Evolutionary conservation across 306 rosid genomes (phyloP).

Genomic region (Macrotyloma uniflorum): DNA sequence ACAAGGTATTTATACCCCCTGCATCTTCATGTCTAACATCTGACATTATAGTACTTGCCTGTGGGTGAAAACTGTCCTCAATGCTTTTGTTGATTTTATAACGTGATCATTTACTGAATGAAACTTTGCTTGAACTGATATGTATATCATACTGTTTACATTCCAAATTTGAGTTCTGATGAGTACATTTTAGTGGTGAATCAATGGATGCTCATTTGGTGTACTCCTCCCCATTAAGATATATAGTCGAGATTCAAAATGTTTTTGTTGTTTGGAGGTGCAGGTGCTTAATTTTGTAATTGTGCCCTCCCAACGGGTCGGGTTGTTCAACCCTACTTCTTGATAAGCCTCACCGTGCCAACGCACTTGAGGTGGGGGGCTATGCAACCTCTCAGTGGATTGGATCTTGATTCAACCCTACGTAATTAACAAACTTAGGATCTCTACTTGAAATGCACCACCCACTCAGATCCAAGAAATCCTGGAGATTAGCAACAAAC

Average conservation of each 20-base stretch:
- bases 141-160: neutral
- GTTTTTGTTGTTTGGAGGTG: neutral
- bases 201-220: neutral
- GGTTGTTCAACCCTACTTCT: no score
- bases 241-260: constrained; percentile 3
- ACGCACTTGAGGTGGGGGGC: no score
- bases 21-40: neutral
- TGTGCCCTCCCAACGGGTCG: no score
- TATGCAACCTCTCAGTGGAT: no score
- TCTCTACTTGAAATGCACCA: no score
- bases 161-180: neutral
- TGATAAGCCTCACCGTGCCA: no score
- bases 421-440: no score
- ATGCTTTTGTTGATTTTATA: constrained; percentile 27
- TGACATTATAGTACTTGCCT: neutral
- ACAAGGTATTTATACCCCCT: constrained; percentile 59
- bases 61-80: neutral
- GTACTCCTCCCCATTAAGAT: neutral
- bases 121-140: neutral
- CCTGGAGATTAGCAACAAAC: no score
- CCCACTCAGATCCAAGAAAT: no score
- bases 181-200: neutral
- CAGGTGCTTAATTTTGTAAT: neutral
- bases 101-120: neutral
- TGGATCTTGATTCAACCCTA: no score